A percentile compares a stretch with the other conserved stretches of the same genome.
Conservation (phyloP, 805 yeast species). For the Lipomyces japonicus region DNA sequence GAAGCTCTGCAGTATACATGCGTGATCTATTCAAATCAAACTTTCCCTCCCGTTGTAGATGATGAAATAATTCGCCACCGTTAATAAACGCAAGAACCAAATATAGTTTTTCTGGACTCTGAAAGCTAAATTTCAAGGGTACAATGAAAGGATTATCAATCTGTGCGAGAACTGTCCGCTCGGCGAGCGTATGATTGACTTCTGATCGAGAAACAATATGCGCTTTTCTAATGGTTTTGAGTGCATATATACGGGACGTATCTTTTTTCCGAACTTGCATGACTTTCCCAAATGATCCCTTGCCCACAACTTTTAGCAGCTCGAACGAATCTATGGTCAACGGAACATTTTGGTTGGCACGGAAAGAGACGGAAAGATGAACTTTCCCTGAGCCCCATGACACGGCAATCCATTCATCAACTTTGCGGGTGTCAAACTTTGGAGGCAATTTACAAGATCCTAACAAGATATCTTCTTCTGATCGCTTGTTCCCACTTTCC, state of each 20-base stretch:
- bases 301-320: conserved; percentile 89
- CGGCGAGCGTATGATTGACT: conserved; percentile 94
- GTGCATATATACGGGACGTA: conserved; percentile 89
- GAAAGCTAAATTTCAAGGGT: conserved; percentile 93
- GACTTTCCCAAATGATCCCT: conserved; percentile 97
- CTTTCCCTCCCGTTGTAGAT: conserved; percentile 83
- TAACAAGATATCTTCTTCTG: conserved; percentile 62
- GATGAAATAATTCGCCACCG: conserved; percentile 96
- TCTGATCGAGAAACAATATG: conserved; percentile 92
- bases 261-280: conserved; percentile 98
- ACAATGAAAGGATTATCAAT: conserved; percentile 94
- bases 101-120: conserved; percentile 91
- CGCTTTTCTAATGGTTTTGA: conserved; percentile 89
- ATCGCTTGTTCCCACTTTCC: conserved; percentile 43
- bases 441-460: conserved; percentile 67
- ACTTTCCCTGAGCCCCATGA: conserved; percentile 36
- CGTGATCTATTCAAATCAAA: conserved; percentile 86
- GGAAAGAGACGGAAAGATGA: conserved; percentile 62
- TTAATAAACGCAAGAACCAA: conserved; percentile 88
- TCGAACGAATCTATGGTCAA: conserved; percentile 89
- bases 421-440: conserved; percentile 44
- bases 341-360: conserved; percentile 61
- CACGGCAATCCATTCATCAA: conserved; percentile 30
- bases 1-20: conserved; percentile 89
- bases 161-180: conserved; percentile 88